Base-by-base conservation (phyloP, 2,329 filamentous ascomycete genomes). In the Fusarium sp. region DNA sequence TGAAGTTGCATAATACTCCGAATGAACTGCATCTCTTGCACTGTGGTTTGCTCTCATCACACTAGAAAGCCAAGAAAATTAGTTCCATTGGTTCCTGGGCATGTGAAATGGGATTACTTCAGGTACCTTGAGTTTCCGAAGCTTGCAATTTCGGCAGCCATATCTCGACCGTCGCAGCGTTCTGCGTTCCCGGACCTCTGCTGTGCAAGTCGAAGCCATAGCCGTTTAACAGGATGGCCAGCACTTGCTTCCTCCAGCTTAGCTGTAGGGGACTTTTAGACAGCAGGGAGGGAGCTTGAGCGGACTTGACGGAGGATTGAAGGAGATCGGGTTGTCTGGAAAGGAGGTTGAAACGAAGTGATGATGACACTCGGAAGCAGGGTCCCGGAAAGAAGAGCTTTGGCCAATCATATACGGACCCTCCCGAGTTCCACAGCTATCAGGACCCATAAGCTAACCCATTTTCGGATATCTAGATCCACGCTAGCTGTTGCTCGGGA, bases 141-240 rank as follows among this genome's bases (percentile, higher is more conserved):
- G 81, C 75, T 87, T 87, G 78, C 86, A 88, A 72, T 87, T 88
- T 12, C 84, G 83, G 62, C 86, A 88, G 36, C 86, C 86, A 67
- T 79, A 81, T 76, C 84, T 82, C 17, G 85, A 87, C 65, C 85
- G 83, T 35, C 79, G 66, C 44, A 27, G 16, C 14, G 27, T 24
- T 31, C 61, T 36, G 6, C 61, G 17, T 10, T n/a, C 17, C 1
- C n/a, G 55, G 0, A 1, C 5, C 12, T 70, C 42, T 5, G 10
- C 35, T 8, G 22, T 14, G 0, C 4, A 5, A 7, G 44, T 31
- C 0, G 58, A n/a, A 14, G 53, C 10, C 76, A 77, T 78, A 5
- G 5, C 1, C 33, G 10, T 7, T 44, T 42, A 6, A 46, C 24
- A 7, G 6, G 16, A 3, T 36, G 14, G 16, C 16, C 3, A 36